Evolutionary conservation across 768 basidiomycete species (phyloP), one percentile per base, ranked within the genome.

Genomic region (Filobasidium floriforme): DNA sequence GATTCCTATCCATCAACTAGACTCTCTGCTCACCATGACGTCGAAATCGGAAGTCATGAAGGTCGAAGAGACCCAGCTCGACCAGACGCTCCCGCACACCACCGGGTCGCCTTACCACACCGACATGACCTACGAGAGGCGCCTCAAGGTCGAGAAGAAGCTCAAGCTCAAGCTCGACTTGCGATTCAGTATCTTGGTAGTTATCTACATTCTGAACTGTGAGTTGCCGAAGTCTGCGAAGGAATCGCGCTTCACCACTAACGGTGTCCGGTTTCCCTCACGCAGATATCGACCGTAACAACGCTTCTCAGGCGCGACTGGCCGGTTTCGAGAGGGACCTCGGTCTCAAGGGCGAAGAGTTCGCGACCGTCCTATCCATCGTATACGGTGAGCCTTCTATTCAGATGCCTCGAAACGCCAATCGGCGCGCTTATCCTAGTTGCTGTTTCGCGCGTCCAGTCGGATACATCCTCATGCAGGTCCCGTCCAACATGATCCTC

Each of bases 81-180:
- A 57, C 26, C 18, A 32, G 15, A 57, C 54, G 3, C 54, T 32
- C 3, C 24, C 29, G 14, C 54, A 57, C 24, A 51, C 46, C 46
- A 57, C 18, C 22, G 29, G 54, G 29, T 19, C 18, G 54, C 24
- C 32, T 37, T 57, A 26, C 54, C 29, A 15, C 12, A 24, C 54
- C 46, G 18, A 49, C 22, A 15, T 49, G 22, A 18, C 46, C 18
- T 22, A 18, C 54, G 54, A 57, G 29, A 24, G 54, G 12, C 19
- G 54, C 4, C 12, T 32, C 54, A 32, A 24, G 26, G 24, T 57
- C 54, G 79, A 80, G 70, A 75, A 73, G 67, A 72, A 69, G 46
- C 70, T 80, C 57, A 68, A 77, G 44, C 24, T 71, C 41, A 79
- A 79, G 72, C 66, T 80, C 57, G 79, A 80, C 62, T 57, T 66